Evolutionary conservation across 106 monocot genomes (phyloP), one percentile per base, ranked within the genome.

Genomic region (Chionographis japonica): DNA sequence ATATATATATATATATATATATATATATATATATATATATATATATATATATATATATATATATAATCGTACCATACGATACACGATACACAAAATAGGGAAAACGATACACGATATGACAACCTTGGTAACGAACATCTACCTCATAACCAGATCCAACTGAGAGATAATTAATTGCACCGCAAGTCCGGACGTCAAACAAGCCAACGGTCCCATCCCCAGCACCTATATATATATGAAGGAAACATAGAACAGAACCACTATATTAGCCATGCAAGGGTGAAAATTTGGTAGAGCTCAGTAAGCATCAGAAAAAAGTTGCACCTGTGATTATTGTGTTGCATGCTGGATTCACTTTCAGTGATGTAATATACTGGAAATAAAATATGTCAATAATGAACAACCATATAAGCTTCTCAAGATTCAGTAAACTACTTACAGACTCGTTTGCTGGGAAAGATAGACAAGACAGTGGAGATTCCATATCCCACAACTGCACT

Each of bases 401-500:
- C n/a, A 54, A 20, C 46, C 37, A 14, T 17, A 52, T 59, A 35
- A 49, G 7, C 12, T 58, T 63, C 50, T 27, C 54, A 50, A 17
- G 13, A 63, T 50, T 6, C 38, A 60, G 35, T 68, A 62, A 70
- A 61, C 7, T 64, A 80, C 92, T 78, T 79, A 93, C 93, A 81
- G 93, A 93, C 79, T 83, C 79, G 81, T 80, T 86, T 43, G 89
- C 93, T 59, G 86, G 56, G 52, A 93, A 79, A 50, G 78, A 78
- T 61, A 58, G 63, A 67, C 70, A 83, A 16, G 86, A 86, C 49
- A 77, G 62, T 54, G 85, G 71, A 63, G 83, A 83, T 61, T 89
- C 93, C 56, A 93, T 77, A 79, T 93, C 88, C 93, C 93, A 93
- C 59, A 93, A 78, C 67, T 93, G 93, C 61, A 93, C 83, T 3